These are phyloP conservation scores for Amanita subjunquillea DNA, from an alignment of 768 basidiomycete species.

Conservation along the genomic window DNA sequence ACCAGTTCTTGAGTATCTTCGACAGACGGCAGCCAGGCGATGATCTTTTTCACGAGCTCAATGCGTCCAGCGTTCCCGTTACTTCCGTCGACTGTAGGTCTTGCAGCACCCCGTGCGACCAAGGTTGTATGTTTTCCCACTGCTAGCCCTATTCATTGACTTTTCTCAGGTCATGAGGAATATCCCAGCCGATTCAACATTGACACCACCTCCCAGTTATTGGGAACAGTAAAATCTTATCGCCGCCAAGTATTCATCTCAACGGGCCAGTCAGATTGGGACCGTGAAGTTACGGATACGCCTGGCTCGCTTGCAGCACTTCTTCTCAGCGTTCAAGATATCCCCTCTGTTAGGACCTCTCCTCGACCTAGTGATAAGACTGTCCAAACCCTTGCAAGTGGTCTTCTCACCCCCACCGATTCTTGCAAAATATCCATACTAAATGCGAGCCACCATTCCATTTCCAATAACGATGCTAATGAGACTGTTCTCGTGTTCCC, in stretches of 20 bases:
- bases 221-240: constrained; percentile 82
- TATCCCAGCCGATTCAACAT: constrained; percentile 65
- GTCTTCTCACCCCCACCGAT: constrained; percentile 49
- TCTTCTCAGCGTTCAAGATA: constrained; percentile 27
- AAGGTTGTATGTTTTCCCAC: constrained; percentile 29
- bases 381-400: constrained; percentile 24
- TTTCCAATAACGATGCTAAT: constrained; percentile 50
- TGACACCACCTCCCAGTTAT: constrained; percentile 72
- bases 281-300: constrained; percentile 64
- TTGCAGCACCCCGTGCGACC: constrained; percentile 72
- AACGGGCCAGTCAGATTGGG: constrained; percentile 88
- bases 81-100: constrained; percentile 57
- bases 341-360: constrained; percentile 15
- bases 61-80: constrained; percentile 51
- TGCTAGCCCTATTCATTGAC: constrained; percentile 12
- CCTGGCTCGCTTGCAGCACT: constrained; percentile 61
- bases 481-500: constrained; percentile 87
- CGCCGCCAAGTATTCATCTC: constrained; percentile 85
- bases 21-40: constrained; percentile 25
- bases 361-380: constrained; percentile 16
- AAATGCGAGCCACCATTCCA: constrained; percentile 73
- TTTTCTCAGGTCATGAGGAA: constrained; percentile 51
- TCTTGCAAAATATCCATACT: constrained; percentile 56
- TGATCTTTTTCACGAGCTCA: constrained; percentile 40
- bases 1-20: constrained; percentile 29